A percentile compares a stretch with the other conserved stretches of the same genome.
phyloP scores from a whole-genome alignment of 768 basidiomycete species.

The Gloeostereum incarnatum region DNA sequence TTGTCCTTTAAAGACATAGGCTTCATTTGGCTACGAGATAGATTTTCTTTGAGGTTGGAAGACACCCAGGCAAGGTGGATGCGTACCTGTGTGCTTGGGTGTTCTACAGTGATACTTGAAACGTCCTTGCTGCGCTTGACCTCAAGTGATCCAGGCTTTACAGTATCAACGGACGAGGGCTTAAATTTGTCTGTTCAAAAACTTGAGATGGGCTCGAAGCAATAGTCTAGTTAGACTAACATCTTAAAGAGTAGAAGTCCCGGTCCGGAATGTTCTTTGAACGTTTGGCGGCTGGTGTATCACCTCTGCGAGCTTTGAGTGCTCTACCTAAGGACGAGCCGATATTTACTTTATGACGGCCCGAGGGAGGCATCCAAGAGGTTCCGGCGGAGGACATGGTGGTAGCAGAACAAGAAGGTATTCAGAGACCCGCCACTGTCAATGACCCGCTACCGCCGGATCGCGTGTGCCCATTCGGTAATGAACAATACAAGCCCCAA shows the following conservation, averaged over 20 bases:
- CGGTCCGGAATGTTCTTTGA: conserved; percentile 43
- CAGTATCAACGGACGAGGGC: conserved; percentile 58
- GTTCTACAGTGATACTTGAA: conserved; percentile 51
- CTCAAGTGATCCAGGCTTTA: conserved; percentile 57
- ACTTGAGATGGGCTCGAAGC: neutral
- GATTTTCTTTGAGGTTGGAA: conserved; percentile 3
- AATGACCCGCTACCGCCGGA: too few relatives aligned
- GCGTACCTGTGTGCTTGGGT: conserved; percentile 54
- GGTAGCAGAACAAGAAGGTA: conserved; percentile 5
- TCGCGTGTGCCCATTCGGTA: too few relatives aligned
- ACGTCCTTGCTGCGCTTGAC: conserved; percentile 44
- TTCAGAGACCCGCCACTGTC: too few relatives aligned
- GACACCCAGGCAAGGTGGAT: neutral
- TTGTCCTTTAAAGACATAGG: conserved; percentile 44
- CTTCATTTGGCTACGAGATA: conserved; percentile 35
- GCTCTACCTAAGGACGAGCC: conserved; percentile 56
- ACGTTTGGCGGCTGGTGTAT: conserved; percentile 25
- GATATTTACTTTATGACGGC: conserved; percentile 48
- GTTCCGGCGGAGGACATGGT: conserved; percentile 33
- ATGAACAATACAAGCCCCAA: too few relatives aligned
- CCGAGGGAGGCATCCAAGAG: conserved; percentile 51
- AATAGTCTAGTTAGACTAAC: conserved; percentile 28
- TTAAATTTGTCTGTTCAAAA: conserved; percentile 57
- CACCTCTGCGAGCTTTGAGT: conserved; percentile 59
- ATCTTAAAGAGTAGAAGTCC: conserved; percentile 73